phyloP scores from a whole-genome alignment of 108 stramenopile species.

The Chaetoceros muelleri region DNA sequence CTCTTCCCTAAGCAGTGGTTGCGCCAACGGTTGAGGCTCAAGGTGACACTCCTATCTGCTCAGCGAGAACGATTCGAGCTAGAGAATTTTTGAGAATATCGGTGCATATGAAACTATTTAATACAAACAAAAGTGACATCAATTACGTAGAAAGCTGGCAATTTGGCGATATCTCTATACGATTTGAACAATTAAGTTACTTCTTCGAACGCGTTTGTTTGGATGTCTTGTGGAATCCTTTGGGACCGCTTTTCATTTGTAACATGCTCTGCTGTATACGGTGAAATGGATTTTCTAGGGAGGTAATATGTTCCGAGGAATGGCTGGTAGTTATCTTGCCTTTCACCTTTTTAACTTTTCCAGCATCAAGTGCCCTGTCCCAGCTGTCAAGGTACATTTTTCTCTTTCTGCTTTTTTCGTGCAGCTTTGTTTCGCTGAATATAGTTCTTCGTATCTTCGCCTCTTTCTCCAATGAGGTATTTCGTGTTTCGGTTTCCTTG shows the following conservation, averaged over 20 bases:
- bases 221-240: slow-evolving; percentile 16
- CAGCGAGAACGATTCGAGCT: too few relatives aligned
- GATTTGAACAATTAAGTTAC: too few relatives aligned
- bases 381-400: slow-evolving; percentile 61
- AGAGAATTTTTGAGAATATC: too few relatives aligned
- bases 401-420: slow-evolving; percentile 41
- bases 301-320: slow-evolving; percentile 3
- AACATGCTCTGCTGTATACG: slow-evolving; percentile 43
- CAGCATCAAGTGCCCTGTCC: slow-evolving; percentile 66
- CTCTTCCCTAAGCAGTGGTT: too few relatives aligned
- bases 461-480: slow-evolving; percentile 4
- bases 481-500: slow-evolving; percentile 6
- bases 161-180: too few relatives aligned
- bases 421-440: slow-evolving; percentile 29
- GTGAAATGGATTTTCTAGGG: slow-evolving; percentile 47
- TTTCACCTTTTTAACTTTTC: slow-evolving; percentile 40
- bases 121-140: too few relatives aligned
- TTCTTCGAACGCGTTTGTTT: neutral
- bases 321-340: slow-evolving; percentile 4
- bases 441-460: slow-evolving; percentile 17
- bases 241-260: slow-evolving; percentile 35
- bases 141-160: too few relatives aligned
- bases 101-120: too few relatives aligned
- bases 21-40: too few relatives aligned
- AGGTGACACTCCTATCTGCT: too few relatives aligned